Conservation (phyloP, 345 rosid species). For the Durio zibethinus region DNA sequence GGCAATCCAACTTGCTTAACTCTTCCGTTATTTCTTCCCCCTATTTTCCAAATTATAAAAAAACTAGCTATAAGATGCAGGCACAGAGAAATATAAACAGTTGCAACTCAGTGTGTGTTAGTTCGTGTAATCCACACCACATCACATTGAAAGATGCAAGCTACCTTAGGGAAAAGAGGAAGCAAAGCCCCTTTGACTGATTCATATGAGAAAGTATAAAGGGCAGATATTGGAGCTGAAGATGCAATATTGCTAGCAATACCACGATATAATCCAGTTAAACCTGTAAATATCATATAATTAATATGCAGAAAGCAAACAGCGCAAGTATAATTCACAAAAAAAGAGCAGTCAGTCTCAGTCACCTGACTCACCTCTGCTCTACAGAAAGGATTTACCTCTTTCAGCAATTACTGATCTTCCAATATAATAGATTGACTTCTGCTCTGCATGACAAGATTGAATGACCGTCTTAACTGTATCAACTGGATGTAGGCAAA, state of each 20-base stretch:
- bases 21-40: not conserved
- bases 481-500: constrained; percentile 87
- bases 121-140: not conserved
- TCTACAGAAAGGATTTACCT: constrained; percentile 43
- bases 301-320: not conserved
- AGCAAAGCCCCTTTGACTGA: constrained; percentile 74
- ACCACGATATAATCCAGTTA: constrained; percentile 81
- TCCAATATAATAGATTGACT: constrained; percentile 56
- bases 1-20: not conserved
- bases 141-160: constrained; percentile 7
- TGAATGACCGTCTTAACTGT: constrained; percentile 79
- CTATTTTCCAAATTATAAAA: not conserved
- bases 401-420: constrained; percentile 80
- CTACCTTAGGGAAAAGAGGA: constrained; percentile 77
- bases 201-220: constrained; percentile 86
- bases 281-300: constrained; percentile 43
- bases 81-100: not conserved
- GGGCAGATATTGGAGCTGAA: constrained; percentile 91
- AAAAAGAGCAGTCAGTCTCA: not conserved
- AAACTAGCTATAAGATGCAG: not conserved
- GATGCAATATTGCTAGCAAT: constrained; percentile 78
- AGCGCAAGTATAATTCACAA: not conserved
- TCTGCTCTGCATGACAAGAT: constrained; percentile 65
- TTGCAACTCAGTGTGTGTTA: not conserved
- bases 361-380: not conserved